Percentiles rank a stretch among this genome's conserved stretches.
Evolutionary conservation across 176 grass and related monocot species (phyloP).

Genomic region (Juncus effusus): DNA sequence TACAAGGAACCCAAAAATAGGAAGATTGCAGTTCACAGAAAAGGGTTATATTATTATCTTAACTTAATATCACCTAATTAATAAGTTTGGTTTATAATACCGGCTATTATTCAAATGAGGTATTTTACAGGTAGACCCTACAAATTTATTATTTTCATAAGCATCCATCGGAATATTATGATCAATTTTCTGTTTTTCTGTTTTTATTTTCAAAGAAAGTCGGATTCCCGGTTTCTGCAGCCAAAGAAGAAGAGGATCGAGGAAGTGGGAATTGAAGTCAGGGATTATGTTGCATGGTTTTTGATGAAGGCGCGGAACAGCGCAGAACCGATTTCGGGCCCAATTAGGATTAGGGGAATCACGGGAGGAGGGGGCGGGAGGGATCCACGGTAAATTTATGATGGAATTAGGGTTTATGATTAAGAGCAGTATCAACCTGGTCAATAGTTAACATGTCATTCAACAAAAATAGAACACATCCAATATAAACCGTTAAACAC

Average conservation of each 20-base stretch:
- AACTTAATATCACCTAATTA: not conserved
- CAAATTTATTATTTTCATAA: too few relatives aligned
- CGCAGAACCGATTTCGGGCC: slow-evolving; percentile 85
- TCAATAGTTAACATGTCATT: too few relatives aligned
- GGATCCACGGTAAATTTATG: slow-evolving; percentile 61
- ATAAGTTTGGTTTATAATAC: slow-evolving; percentile 2
- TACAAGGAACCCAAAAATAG: slow-evolving; percentile 3
- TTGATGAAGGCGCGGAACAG: slow-evolving; percentile 73
- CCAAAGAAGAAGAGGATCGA: slow-evolving; percentile 86
- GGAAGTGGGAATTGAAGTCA: slow-evolving; percentile 25
- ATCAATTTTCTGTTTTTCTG: too few relatives aligned
- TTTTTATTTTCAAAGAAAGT: slow-evolving; percentile 33
- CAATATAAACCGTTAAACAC: too few relatives aligned
- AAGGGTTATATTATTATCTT: not conserved
- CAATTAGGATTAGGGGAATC: slow-evolving; percentile 74
- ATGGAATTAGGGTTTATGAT: slow-evolving; percentile 54
- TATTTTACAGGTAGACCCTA: too few relatives aligned
- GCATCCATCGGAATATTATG: too few relatives aligned
- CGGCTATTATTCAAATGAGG: not conserved
- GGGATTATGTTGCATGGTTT: slow-evolving; percentile 51
- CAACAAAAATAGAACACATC: too few relatives aligned
- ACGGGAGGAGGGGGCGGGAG: slow-evolving; percentile 50
- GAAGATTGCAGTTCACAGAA: slow-evolving; percentile 13
- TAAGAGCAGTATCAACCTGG: too few relatives aligned
- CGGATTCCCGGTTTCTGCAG: slow-evolving; percentile 56